phyloP scores from a whole-genome alignment of 176 grass and related monocot species.

The Puya raimondii region DNA sequence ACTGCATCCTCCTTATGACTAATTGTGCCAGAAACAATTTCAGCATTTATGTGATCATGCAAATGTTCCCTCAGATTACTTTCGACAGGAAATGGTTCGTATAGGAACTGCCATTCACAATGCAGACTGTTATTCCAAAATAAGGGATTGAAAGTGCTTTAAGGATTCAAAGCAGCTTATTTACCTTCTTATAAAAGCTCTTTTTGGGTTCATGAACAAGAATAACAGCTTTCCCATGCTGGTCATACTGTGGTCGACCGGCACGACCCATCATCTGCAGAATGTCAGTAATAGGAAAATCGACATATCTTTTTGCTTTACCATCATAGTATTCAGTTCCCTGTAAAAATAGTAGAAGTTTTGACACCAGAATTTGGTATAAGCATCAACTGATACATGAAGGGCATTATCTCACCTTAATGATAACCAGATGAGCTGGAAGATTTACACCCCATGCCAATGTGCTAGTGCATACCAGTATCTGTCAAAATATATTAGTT shows the following conservation, averaged over 20 bases:
- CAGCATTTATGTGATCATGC: conserved; percentile 97
- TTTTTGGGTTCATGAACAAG: conserved; percentile 99
- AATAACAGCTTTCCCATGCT: conserved; percentile 99
- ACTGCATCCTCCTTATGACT: conserved; percentile 88
- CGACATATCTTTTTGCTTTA: conserved; percentile 94
- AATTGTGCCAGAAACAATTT: conserved; percentile 90
- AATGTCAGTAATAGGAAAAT: conserved; percentile 97
- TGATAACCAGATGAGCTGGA: conserved; percentile 93
- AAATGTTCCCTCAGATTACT: conserved; percentile 94
- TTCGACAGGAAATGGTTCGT: conserved; percentile 96
- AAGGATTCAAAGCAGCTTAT: conserved; percentile 19
- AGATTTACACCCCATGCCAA: conserved; percentile 99
- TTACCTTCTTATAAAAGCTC: conserved; percentile 98
- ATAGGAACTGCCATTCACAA: conserved; percentile 68
- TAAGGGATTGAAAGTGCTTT: conserved; percentile 4
- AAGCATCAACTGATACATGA: conserved; percentile 1
- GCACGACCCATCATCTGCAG: conserved; percentile 99
- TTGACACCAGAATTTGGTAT: neutral
- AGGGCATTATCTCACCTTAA: conserved; percentile 57
- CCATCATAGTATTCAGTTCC: conserved; percentile 95
- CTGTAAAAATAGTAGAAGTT: conserved; percentile 31
- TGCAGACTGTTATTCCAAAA: conserved; percentile 30
- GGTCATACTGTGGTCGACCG: conserved; percentile 87
- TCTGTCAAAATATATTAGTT: conserved; percentile 34
- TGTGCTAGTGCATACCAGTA: conserved; percentile 94